Conservation (phyloP, 2,329 filamentous ascomycete genomes). For the Cladosporium sp. region DNA sequence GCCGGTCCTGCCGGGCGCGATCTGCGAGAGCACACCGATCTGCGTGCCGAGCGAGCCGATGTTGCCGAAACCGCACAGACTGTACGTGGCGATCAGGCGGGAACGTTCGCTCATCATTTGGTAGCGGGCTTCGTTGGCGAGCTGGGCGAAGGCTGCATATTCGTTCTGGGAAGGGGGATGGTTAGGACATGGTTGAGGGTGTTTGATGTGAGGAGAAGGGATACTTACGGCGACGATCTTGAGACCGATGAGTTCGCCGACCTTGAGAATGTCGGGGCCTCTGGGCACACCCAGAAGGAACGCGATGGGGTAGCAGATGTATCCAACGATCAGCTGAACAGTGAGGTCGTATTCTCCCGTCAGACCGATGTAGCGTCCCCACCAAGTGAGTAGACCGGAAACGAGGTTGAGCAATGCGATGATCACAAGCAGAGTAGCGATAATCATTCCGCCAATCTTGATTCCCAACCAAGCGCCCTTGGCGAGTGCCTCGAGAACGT, state of each 20-base stretch:
- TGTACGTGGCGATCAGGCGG: conserved; percentile 78
- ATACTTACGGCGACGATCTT: conserved; percentile 71
- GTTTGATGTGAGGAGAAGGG: neutral
- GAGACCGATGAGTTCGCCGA: conserved; percentile 73
- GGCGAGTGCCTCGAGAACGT: conserved; percentile 78
- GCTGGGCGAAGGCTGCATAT: conserved; percentile 65
- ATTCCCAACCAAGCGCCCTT: conserved; percentile 82
- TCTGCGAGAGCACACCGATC: conserved; percentile 80
- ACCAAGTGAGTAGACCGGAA: conserved; percentile 78
- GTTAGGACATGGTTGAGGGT: conserved; percentile 6
- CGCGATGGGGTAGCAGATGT: conserved; percentile 71
- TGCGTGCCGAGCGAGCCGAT: conserved; percentile 84
- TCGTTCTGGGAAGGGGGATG: conserved; percentile 57
- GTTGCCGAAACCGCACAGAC: conserved; percentile 72
- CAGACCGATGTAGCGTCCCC: conserved; percentile 74
- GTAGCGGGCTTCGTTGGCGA: conserved; percentile 53
- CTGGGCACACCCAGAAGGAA: conserved; percentile 78
- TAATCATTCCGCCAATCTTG: conserved; percentile 81
- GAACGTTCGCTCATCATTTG: conserved; percentile 63
- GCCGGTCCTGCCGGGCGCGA: conserved; percentile 68
- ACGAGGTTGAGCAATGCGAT: conserved; percentile 70
- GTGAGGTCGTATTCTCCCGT: conserved; percentile 63
- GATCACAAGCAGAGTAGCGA: conserved; percentile 76
- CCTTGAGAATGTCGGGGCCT: conserved; percentile 57
- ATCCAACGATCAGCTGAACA: conserved; percentile 71